These are phyloP conservation scores for Aegle marmelos DNA, from an alignment of 345 rosid genomes.

Conservation along the genomic window DNA sequence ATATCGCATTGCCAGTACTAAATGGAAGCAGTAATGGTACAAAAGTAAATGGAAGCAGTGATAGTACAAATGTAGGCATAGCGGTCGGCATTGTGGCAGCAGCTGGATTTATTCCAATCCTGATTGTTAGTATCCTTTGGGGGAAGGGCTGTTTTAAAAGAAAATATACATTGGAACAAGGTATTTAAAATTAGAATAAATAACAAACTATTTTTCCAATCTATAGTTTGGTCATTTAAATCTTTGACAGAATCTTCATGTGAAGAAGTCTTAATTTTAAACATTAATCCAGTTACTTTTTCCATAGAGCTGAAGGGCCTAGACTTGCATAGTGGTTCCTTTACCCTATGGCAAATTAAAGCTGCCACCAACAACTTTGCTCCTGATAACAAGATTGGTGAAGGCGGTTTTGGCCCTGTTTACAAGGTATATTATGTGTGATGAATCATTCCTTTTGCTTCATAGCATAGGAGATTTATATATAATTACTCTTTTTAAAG, in stretches of 20 bases:
- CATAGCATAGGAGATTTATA: too few species aligned
- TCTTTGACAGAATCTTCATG: too few species aligned
- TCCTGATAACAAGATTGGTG: conserved; percentile 30
- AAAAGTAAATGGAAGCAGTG: not conserved
- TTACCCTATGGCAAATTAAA: conserved; percentile 22
- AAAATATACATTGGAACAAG: conserved; percentile 30
- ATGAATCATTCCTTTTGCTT: not conserved
- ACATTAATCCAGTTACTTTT: not conserved
- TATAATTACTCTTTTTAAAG: too few species aligned
- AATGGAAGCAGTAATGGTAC: conserved; percentile 1
- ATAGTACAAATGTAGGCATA: not conserved
- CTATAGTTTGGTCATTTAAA: too few species aligned
- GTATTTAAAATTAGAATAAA: not conserved
- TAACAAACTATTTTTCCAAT: not conserved
- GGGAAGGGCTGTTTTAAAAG: conserved; percentile 41
- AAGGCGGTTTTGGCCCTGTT: conserved; percentile 39
- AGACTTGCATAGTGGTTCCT: conserved; percentile 25
- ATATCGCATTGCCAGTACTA: not conserved
- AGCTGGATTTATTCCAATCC: conserved; percentile 18
- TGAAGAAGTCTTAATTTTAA: too few species aligned
- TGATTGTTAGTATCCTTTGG: conserved; percentile 42
- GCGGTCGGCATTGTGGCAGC: conserved; percentile 30
- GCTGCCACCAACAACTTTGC: conserved; percentile 34
- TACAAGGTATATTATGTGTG: conserved; percentile 20
- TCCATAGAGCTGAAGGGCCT: conserved; percentile 22